Evolutionary conservation across 1,139 yeast species (phyloP), one percentile per base, ranked within the genome.

Genomic region (Candida dubliniensis): DNA sequence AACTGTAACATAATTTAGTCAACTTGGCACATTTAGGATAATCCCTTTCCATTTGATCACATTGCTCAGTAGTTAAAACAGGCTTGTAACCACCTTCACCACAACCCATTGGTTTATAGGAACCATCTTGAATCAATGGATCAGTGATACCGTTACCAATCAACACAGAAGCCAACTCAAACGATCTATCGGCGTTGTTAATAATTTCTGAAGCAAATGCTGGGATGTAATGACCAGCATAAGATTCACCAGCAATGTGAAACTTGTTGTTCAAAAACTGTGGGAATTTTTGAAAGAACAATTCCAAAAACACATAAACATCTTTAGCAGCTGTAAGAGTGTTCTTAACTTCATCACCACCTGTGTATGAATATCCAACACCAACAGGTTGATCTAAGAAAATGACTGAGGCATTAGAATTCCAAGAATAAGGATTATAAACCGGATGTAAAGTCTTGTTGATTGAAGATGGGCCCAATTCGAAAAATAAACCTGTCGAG

Each of bases 361-460:
- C 76, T 31, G 87, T 78, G 61, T 83, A 84, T 2, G 95, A 85
- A 63, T 81, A 87, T 14, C 96, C 96, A 42, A 87, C 96, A 51
- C 89, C 88, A 44, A 90, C 96, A 1, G 98, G 98, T 68, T 90
- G 97, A 66, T 91, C 98, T 58, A 91, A 77, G 74, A 87, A 91
- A 60, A 91, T 87, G 34, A 90, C 93, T 13, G 93, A 80, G 23
- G 97, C 96, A 59, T 89, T 89, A 53, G 79, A 73, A 67, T 89
- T 90, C 96, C 96, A 90, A 10, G 96, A 79, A 67, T 79, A 70
- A 37, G 91, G 91, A 69, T 89, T 89, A 66, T 71, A 72, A 44
- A 82, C 78, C 26, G 95, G 95, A 59, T 82, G 79, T 55, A 86
- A 69, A 47, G 84, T 76, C 29, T 76, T 61, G 55, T 77, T 82